Evolutionary conservation across 495 filamentous ascomycete species (phyloP).

Genomic region (Aspergillus hancockii): DNA sequence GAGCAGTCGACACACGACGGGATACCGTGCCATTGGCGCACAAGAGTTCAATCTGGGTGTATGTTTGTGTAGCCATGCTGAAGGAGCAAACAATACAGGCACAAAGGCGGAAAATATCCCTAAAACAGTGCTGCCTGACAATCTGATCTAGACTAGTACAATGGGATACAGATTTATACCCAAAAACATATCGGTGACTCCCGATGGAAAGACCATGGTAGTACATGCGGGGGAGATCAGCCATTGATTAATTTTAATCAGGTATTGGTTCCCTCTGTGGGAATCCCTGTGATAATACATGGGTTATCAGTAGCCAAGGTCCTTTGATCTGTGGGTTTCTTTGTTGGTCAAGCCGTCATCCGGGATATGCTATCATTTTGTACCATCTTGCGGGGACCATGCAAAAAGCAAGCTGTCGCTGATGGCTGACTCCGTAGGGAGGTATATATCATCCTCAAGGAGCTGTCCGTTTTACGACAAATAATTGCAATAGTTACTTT

Average conservation of each 20-base stretch:
- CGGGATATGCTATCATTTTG: neutral
- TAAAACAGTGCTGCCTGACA: neutral
- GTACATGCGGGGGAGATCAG: neutral
- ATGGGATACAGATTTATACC: neutral
- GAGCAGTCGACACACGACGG: conserved; percentile 36
- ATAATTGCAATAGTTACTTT: neutral
- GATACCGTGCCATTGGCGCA: conserved; percentile 29
- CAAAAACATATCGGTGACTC: neutral
- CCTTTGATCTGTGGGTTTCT: neutral
- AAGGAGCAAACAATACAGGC: neutral
- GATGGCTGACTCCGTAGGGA: neutral
- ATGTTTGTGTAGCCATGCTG: conserved; percentile 16
- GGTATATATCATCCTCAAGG: neutral
- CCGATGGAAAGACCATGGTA: neutral
- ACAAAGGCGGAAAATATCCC: neutral
- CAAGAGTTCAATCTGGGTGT: conserved; percentile 36
- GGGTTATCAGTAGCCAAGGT: neutral
- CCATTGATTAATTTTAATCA: neutral
- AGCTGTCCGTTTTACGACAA: neutral
- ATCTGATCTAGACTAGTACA: neutral
- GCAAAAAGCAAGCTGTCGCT: neutral
- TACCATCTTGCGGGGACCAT: too few relatives aligned
- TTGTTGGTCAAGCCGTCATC: neutral
- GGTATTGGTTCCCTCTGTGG: neutral
- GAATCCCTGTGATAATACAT: neutral